Base-by-base conservation (phyloP, 1,284 basidiomycete species). In the Trametes polyzona region DNA sequence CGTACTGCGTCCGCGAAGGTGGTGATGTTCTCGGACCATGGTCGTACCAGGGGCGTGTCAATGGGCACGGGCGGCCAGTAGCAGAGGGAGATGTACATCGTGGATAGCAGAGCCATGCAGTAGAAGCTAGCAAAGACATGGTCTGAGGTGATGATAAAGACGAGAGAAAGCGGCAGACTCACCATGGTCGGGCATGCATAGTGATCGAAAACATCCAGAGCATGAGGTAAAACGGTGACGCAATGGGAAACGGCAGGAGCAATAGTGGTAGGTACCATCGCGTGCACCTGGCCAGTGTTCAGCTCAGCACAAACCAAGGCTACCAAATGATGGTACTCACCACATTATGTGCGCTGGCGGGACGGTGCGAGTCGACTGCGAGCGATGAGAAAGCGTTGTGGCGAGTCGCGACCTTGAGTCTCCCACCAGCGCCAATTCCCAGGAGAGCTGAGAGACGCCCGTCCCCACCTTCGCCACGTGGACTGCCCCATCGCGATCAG, bases 141-240 rank as follows among this genome's bases (percentile, higher is more conserved):
- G 16, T 47, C 39, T 33, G 27, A 10, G 36, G 24, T 37, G 9
- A 14, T 33, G 23, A 17, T 12, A 9, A 8, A 43, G 19, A 32
- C 14, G 24, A 26, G n/a, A n/a, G n/a, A n/a, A n/a, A n/a, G n/a
- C n/a, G n/a, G n/a, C n/a, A n/a, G n/a, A 74, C 84, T 60, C 58
- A 92, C 91, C 90, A 93, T 66, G 91, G 90, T 67, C 83, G 83
- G 40, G 90, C 88, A 66, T 92, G 89, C 52, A 93, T 75, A 0
- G 84, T 87, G 24, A 91, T 76, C 1, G 90, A 87, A 48, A 91
- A 77, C 11, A 93, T 70, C 67, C 91, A 91, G 17, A 92, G 74
- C 5, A 88, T 64, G 33, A 93, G 76, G 68, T 92, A 91, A 66
- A 82, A 90, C 1, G 91, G 87, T 9, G 88, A 81, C 1, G 90